Evolutionary conservation across 305 asterid species (phyloP).

Genomic region (Fraxinus greggii): DNA sequence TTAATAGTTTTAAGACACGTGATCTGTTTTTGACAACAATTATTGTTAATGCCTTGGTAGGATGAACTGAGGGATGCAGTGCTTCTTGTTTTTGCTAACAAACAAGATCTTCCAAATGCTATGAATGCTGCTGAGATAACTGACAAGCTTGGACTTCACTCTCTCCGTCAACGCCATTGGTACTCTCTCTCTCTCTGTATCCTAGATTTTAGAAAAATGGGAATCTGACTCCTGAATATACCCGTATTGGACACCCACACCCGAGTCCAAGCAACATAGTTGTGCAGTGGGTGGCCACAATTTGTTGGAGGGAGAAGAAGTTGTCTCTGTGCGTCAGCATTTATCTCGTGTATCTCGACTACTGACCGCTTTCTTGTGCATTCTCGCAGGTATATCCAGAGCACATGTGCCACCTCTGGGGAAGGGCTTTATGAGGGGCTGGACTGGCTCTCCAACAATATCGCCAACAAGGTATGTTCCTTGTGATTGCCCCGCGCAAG

Average conservation of each 20-base stretch:
- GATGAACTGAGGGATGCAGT: slow-evolving; percentile 92
- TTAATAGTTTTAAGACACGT: neutral
- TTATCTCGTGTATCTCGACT: neutral
- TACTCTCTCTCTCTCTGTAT: slow-evolving; percentile 22
- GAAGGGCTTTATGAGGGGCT: slow-evolving; percentile 54
- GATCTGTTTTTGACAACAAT: neutral
- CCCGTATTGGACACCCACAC: neutral
- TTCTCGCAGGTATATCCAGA: slow-evolving; percentile 53
- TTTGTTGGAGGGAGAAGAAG: neutral
- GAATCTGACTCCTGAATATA: neutral
- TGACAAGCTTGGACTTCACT: slow-evolving; percentile 88
- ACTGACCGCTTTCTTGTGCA: neutral
- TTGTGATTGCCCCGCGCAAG: neutral
- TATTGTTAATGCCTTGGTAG: slow-evolving; percentile 27
- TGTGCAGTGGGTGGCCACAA: neutral
- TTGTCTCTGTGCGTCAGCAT: neutral
- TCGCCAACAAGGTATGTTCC: slow-evolving; percentile 49
- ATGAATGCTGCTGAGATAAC: slow-evolving; percentile 97
- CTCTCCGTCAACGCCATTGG: slow-evolving; percentile 93
- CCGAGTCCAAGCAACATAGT: neutral
- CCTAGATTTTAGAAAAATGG: neutral
- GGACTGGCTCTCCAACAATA: slow-evolving; percentile 64
- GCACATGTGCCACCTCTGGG: slow-evolving; percentile 61
- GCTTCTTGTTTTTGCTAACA: slow-evolving; percentile 84
- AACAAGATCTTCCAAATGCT: slow-evolving; percentile 96